Percentiles rank a stretch among this genome's conserved stretches.
These are phyloP conservation scores for Trematosphaeria pertusa DNA, from an alignment of 2,329 filamentous ascomycete genomes.

Conservation along the genomic window DNA sequence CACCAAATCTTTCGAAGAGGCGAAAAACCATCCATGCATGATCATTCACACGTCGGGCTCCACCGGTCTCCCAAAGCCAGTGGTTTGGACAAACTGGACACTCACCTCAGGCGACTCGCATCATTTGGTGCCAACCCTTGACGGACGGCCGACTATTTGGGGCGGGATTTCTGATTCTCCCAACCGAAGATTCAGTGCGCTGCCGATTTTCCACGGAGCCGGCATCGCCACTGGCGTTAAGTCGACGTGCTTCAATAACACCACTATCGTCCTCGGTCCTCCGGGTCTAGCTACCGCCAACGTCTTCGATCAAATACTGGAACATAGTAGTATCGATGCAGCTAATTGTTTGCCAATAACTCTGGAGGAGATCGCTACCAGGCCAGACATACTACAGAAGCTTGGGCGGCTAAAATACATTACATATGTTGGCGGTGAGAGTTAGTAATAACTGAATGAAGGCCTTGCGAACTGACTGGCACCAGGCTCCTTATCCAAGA, in stretches of 20 bases:
- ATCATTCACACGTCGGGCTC: conserved; percentile 49
- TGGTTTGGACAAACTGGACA: conserved; percentile 37
- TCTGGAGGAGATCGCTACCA: conserved; percentile 28
- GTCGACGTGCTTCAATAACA: conserved; percentile 24
- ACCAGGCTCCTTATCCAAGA: conserved; percentile 23
- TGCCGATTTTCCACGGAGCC: conserved; percentile 28
- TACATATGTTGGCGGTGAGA: conserved; percentile 31
- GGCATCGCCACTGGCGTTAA: conserved; percentile 23
- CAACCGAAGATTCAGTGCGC: conserved; percentile 23
- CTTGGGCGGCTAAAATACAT: conserved; percentile 25
- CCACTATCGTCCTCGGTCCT: conserved; percentile 27
- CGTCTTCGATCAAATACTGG: conserved; percentile 23
- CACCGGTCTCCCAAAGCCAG: conserved; percentile 48
- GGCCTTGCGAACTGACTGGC: no score
- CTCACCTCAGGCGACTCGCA: conserved; percentile 26
- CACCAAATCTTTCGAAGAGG: conserved; percentile 37
- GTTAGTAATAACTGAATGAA: no score
- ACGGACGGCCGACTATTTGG: conserved; percentile 27
- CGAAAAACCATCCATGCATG: conserved; percentile 37
- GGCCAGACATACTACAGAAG: conserved; percentile 24
- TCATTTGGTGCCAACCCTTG: conserved; percentile 23
- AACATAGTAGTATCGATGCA: conserved; percentile 25
- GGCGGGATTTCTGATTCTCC: conserved; percentile 13
- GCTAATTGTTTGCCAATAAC: conserved; percentile 24
- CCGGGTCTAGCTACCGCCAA: conserved; percentile 21